Base-by-base conservation (phyloP, 139 green algal genomes). In the Volvox africanus region DNA sequence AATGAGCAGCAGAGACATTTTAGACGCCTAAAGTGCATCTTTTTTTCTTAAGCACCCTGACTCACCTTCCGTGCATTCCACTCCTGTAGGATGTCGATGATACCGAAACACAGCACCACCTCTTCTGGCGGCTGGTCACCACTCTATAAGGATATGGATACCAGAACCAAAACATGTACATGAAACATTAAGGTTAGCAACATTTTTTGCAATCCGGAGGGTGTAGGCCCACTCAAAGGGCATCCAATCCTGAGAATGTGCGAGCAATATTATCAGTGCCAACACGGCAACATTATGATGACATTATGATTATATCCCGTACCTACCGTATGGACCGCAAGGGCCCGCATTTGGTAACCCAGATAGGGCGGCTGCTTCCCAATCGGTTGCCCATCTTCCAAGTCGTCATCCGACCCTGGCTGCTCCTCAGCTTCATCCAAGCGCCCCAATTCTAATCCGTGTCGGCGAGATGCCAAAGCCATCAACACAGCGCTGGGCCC, bases 61-160 rank as follows among this genome's bases (percentile, higher is more conserved):
- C 87, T 33, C 76, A 91, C 87, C 87, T 91, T 91, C 11, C 87
- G 21, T 1, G 55, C 13, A 77, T 91, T 91, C 87, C 87, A 91
- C 6, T 91, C 96, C 96, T 98, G 97, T 67, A 99, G 93, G 35
- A 99, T 98, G 89, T 99, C 97, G 77, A 99, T 99, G 94, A 99
- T 97, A 62, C 97, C 97, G 82, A 99, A 98, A 93, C 97, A 97
- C 28, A 99, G 82, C 65, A 99, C 92, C 28, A 97, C 97, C 67
- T 97, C 94, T 80, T 97, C 95, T 0, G 91, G 79, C 11, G 86
- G 73, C 73, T 30, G 73, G 50, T 33, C 67, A 18, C 67, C 83
- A 0, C 14, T 26, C 83, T 88, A 65, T 33, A 65, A 24, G 65
- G 65, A 24, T 30, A 73, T 16, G 11, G 65, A 73, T 6, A 73